Evolutionary conservation across 306 rosid species (phyloP), one percentile per base, ranked within the genome.

Genomic region (Rosa persica): DNA sequence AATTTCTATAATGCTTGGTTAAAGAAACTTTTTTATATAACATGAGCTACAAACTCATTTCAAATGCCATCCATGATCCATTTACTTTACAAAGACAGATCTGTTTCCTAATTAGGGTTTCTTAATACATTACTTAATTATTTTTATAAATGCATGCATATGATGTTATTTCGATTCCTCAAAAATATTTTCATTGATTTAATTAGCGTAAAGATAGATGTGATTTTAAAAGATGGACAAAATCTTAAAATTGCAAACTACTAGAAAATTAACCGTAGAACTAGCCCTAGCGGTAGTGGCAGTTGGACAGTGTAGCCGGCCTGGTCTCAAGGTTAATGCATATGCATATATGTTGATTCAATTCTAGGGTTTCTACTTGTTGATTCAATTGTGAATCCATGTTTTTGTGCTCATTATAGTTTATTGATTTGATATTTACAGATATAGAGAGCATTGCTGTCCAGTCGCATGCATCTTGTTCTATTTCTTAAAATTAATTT

Each of bases 371-470:
- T 54, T 54, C 65, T 58, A 58, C 36, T 30, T 30, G 36, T 2
- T 30, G 36, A 30, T 30, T 27, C 20, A 30, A 15, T 0, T 61
- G 67, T 61, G 43, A 38, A 38, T 38, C 47, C 71, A 66, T 27
- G 7, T 66, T 38, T 36, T 34, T 19, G 71, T 38, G 48, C 71
- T 17, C 48, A 17, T 39, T 39, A 16, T 66, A 30, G 20, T 64
- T 34, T 64, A 64, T 30, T 64, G 22, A 30, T 12, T 0, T 38
- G 12, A 34, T 60, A 36, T 30, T 34, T 16, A 34, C 36, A 64
- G 42, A 66, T 36, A 8, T 25, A 44, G 40, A 73, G 38, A 55
- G 77, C 38, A 20, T 55, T 55, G 68, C 68, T 54, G 77, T 40
- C 77, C 67, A 43, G n/a, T 55, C 1, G 19, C 68, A 64, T 64